Conservation (phyloP, 805 yeast genomes). For the Spathaspora arborariae region DNA sequence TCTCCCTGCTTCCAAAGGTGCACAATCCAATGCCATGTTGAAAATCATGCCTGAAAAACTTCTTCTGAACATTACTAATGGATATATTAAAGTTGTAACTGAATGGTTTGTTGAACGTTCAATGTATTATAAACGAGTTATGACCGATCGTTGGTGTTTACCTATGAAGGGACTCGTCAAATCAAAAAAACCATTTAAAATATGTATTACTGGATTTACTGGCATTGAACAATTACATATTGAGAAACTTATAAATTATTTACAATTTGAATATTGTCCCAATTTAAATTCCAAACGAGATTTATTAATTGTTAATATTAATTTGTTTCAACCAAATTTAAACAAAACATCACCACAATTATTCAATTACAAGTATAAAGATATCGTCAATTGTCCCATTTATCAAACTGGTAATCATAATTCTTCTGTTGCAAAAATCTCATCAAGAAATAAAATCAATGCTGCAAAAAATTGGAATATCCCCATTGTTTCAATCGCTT, state of each 20-base stretch:
- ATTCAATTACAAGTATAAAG: constrained; percentile 32
- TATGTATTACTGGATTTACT: constrained; percentile 68
- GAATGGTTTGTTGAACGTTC: constrained; percentile 83
- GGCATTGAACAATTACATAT: constrained; percentile 75
- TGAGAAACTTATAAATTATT: constrained; percentile 52
- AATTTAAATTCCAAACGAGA: constrained; percentile 51
- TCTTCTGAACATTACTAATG: constrained; percentile 19
- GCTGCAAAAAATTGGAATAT: constrained; percentile 57
- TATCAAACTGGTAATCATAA: constrained; percentile 13
- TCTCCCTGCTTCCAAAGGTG: constrained; percentile 27
- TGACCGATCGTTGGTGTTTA: constrained; percentile 60
- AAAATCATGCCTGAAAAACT: constrained; percentile 21
- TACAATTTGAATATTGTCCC: constrained; percentile 51
- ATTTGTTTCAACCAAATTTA: constrained; percentile 39
- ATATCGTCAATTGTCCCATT: constrained; percentile 32
- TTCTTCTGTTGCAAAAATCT: constrained; percentile 30
- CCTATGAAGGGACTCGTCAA: constrained; percentile 41
- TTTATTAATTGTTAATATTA: constrained; percentile 51
- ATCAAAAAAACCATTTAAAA: constrained; percentile 21
- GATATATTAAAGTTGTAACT: constrained; percentile 44
- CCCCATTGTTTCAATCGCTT: constrained; percentile 56
- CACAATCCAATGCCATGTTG: constrained; percentile 22
- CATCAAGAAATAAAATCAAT: constrained; percentile 50
- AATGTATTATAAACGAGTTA: constrained; percentile 49
- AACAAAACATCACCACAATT: constrained; percentile 38